Conservation (phyloP, 139 green algal species). For the Chlorokybus atmophyticus region DNA sequence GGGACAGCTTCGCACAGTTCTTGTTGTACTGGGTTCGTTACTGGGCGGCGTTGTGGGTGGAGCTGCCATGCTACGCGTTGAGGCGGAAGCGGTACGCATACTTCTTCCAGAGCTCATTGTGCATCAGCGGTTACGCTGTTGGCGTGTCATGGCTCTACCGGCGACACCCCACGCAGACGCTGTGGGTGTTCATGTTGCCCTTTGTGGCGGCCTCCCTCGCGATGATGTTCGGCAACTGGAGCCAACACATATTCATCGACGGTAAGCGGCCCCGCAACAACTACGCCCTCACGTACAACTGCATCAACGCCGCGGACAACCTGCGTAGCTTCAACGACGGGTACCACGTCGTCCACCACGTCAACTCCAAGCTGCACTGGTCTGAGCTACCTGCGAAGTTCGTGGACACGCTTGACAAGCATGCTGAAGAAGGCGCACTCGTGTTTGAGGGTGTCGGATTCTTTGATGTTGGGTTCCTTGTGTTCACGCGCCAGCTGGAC, state of each 20-base stretch:
- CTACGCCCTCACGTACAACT: constrained; percentile 53
- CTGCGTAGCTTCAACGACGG: constrained; percentile 73
- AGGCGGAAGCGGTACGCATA: constrained; percentile 25
- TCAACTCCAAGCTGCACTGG: constrained; percentile 73
- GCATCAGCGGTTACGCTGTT: too few relatives aligned
- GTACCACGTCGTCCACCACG: constrained; percentile 79
- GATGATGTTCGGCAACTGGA: constrained; percentile 87
- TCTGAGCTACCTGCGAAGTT: constrained; percentile 19
- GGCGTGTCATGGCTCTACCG: too few relatives aligned
- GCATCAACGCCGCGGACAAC: constrained; percentile 58
- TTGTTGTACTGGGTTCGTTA: constrained; percentile 74
- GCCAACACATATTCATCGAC: constrained; percentile 77
- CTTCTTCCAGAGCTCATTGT: too few relatives aligned
- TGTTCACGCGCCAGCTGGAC: constrained; percentile 18
- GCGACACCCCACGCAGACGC: too few relatives aligned
- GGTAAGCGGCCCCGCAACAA: constrained; percentile 27
- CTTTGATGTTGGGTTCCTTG: constrained; percentile 25
- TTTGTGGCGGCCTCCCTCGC: constrained; percentile 53
- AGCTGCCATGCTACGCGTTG: constrained; percentile 51
- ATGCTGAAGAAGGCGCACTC: constrained; percentile 39
- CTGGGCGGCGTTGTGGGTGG: constrained; percentile 38
- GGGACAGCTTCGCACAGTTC: too few relatives aligned
- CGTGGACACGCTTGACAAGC: constrained; percentile 39
- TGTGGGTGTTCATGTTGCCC: constrained; percentile 59
- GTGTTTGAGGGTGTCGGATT: constrained; percentile 19